A percentile compares a stretch with the other conserved stretches of the same genome.
Conservation (phyloP, 371 early-diverging fungal species). For the Actinomucor elegans region DNA sequence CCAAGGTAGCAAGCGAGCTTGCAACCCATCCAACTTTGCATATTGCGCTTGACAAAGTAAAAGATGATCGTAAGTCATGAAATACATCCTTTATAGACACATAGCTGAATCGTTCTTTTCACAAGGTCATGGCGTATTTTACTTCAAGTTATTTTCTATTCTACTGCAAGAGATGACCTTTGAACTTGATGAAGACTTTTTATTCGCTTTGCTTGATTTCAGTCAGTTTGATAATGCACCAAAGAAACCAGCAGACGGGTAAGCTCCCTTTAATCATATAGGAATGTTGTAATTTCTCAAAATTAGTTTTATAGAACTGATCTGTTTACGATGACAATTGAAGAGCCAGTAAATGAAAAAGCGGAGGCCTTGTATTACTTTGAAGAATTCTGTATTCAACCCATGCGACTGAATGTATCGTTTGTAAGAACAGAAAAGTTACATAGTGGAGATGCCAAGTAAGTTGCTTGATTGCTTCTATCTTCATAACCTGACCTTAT, state of each 20-base stretch:
- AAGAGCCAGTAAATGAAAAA: constrained; percentile 55
- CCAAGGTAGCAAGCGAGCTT: constrained; percentile 50
- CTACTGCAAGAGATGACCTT: constrained; percentile 86
- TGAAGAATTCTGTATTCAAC: constrained; percentile 85
- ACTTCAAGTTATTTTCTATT: constrained; percentile 77
- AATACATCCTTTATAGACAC: neutral
- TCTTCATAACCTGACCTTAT: too few relatives aligned
- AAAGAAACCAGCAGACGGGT: constrained; percentile 13
- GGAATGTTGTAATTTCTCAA: too few relatives aligned
- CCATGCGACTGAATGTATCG: constrained; percentile 83
- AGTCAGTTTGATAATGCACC: constrained; percentile 57
- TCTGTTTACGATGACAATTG: constrained; percentile 39
- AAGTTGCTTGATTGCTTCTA: neutral
- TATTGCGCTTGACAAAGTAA: constrained; percentile 63
- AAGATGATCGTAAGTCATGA: constrained; percentile 60
- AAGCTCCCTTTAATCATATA: too few relatives aligned
- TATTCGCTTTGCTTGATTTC: constrained; percentile 75
- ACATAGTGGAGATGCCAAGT: constrained; percentile 36
- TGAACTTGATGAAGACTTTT: constrained; percentile 84
- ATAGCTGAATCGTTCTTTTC: neutral
- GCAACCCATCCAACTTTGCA: constrained; percentile 57
- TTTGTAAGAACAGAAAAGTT: constrained; percentile 73
- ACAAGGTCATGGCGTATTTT: constrained; percentile 74
- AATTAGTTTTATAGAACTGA: constrained; percentile 31
- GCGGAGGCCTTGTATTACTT: constrained; percentile 77